Evolutionary conservation across 164 flowering plant species (phyloP), one percentile per base, ranked within the genome.

Genomic region (Cinnamomum micranthum): DNA sequence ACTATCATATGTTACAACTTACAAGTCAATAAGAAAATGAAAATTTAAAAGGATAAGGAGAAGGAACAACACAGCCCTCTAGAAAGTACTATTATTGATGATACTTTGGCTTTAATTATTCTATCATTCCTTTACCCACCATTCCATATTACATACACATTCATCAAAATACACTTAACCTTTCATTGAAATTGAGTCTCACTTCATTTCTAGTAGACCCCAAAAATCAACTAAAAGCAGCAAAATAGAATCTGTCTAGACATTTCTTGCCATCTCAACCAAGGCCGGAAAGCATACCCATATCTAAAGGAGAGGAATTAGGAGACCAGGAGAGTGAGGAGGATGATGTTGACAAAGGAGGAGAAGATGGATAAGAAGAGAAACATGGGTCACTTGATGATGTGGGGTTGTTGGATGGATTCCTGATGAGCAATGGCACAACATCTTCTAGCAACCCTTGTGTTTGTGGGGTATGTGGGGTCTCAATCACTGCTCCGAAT

Each of bases 371-470:
- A 62, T 68, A 68, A 68, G 74, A 73, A 27, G 75, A 76, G 28
- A 74, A 66, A 31, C 68, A 52, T 15, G 76, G 41, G 65, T 74
- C 65, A 69, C 50, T 75, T 47, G 88, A 83, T 27, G 70, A 51
- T 22, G 69, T 50, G 17, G 11, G 62, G 68, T 74, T 75, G 63
- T 31, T 80, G 5, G 75, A 71, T 10, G 98, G 97, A 19, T 87
- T 89, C 35, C 91, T 69, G n/a, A 94, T 80, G 75, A 80, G 69
- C 66, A 83, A 33, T 22, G 97, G 95, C 76, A 94, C 97, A 80
- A 92, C 69, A 86, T 94, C 98, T 81, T 94, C 92, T 68, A 94
- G 97, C 83, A 94, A 75, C 35, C 98, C 97, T 77, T 85, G 86
- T 60, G 85, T 62, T 33, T 55, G 47, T n/a, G 51, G 19, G 27